Evolutionary conservation across 2,329 filamentous ascomycete genomes (phyloP).

Genomic region (Neospermospora avenae): DNA sequence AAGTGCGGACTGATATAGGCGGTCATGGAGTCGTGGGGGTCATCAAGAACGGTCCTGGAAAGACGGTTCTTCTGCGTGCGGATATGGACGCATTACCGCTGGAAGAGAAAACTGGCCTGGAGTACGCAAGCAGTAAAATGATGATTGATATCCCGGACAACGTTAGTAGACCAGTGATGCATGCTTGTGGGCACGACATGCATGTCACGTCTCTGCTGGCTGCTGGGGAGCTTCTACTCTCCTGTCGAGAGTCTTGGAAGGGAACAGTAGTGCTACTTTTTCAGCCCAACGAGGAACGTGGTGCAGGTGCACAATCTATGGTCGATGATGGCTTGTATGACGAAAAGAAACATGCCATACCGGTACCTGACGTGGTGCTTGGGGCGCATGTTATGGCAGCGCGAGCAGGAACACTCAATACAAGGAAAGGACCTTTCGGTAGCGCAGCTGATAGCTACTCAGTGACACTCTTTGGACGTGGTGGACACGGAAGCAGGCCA

Average conservation of each 20-base stretch:
- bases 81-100: conserved; percentile 62
- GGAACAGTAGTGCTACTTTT: conserved; percentile 65
- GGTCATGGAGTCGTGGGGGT: conserved; percentile 57
- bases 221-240: conserved; percentile 47
- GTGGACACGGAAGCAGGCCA: conserved; percentile 43
- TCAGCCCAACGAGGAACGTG: conserved; percentile 62
- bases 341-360: conserved; percentile 41
- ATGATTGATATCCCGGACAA: conserved; percentile 40
- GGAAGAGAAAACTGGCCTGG: conserved; percentile 50
- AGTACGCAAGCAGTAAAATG: conserved; percentile 48
- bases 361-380: conserved; percentile 52
- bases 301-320: conserved; percentile 59
- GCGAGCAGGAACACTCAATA: conserved; percentile 36
- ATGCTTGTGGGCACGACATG: conserved; percentile 67
- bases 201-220: conserved; percentile 58
- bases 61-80: conserved; percentile 54
- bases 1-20: conserved; percentile 51
- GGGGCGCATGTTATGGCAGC: conserved; percentile 51
- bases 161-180: conserved; percentile 56
- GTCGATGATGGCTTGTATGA: conserved; percentile 55
- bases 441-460: conserved; percentile 38
- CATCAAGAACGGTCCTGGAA: conserved; percentile 51
- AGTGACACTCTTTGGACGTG: conserved; percentile 41
- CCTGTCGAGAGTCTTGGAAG: conserved; percentile 46
- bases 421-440: conserved; percentile 35